Evolutionary conservation across 345 rosid genomes (phyloP), one percentile per base, ranked within the genome.

Genomic region (Populus simonii): DNA sequence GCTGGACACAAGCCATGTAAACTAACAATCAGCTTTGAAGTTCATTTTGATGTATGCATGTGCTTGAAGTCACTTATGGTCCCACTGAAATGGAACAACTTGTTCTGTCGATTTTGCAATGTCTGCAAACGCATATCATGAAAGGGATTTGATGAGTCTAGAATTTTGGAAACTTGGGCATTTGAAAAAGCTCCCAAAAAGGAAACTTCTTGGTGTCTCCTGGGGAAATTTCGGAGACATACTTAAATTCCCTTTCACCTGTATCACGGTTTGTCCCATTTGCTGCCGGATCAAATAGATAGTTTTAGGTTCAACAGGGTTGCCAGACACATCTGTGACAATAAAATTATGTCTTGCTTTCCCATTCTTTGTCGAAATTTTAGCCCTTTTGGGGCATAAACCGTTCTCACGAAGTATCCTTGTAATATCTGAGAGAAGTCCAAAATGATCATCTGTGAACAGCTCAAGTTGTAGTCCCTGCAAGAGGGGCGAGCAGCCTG

Each of bases 401-500:
- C 94, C 79, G 57, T 89, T 89, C 76, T 91, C 92, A 0, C 94
- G 87, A 71, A 91, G 83, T 70, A 89, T 79, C 71, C 92, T 82
- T 22, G 92, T 91, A 62, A 88, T 83, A 55, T 89, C 88, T 0
- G 91, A 88, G 16, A 89, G 90, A 63, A 90, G 92, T 63, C 94
- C 92, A 63, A 73, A 73, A 3, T 90, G 77, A 76, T 89, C 91
- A 33, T 79, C 85, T 4, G 88, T 87, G 87, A 83, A 84, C 66
- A 91, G 36, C 78, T 89, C 92, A 47, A 91, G 83, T 80, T 83
- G 86, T 76, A 89, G 75, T 55, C 94, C 94, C 91, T 89, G 83
- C 78, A 76, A 35, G 23, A 66, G 18, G 18, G 31, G 18, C 15
- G 4, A 72, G 11, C 63, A 20, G 15, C 68, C 15, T 20, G 43